Evolutionary conservation across 148 eudicot species (phyloP).

Genomic region (Dysphania ambrosioides): DNA sequence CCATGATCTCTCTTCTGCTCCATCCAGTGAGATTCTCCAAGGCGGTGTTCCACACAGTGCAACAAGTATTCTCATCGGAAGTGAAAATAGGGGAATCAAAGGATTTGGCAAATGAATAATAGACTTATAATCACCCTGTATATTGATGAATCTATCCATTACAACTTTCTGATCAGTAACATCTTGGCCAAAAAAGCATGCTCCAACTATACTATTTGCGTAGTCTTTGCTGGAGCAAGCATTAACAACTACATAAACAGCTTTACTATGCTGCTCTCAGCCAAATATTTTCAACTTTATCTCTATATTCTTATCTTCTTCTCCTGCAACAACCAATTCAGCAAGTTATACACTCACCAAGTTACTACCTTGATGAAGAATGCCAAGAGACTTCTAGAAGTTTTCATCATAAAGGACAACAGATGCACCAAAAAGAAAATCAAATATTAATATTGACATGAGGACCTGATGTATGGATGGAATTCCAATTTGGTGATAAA

Average conservation of each 20-base stretch:
- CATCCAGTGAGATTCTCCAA: constrained; percentile 95
- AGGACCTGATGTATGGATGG: not conserved
- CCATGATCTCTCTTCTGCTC: constrained; percentile 56
- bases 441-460: not conserved
- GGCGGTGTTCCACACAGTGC: constrained; percentile 94
- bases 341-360: not conserved
- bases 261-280: constrained; percentile 40
- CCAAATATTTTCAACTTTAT: constrained; percentile 70
- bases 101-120: constrained; percentile 88
- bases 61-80: constrained; percentile 76
- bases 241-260: constrained; percentile 75
- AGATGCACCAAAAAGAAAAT: not conserved
- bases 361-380: not conserved
- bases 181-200: constrained; percentile 92
- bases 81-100: constrained; percentile 95
- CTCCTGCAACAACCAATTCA: constrained; percentile 53
- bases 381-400: not conserved
- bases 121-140: constrained; percentile 89
- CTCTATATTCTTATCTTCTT: constrained; percentile 89
- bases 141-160: constrained; percentile 79
- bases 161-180: constrained; percentile 76
- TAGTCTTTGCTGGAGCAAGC: constrained; percentile 92
- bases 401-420: not conserved
- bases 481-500: not conserved
- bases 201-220: constrained; percentile 63